phyloP scores from a whole-genome alignment of 2,329 filamentous ascomycete genomes.

The Pseudocercospora crystallina region DNA sequence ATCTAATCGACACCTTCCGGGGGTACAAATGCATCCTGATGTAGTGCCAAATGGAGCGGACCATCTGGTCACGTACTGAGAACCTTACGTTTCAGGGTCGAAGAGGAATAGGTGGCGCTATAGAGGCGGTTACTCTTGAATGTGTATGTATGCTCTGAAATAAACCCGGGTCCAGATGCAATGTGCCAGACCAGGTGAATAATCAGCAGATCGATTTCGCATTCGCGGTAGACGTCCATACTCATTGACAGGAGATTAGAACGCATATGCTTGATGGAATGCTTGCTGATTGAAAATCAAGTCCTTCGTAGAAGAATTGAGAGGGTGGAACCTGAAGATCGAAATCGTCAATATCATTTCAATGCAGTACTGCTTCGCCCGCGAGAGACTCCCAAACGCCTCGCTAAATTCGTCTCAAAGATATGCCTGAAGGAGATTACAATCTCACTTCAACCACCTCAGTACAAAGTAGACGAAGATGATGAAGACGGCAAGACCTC shows the following conservation, averaged over 20 bases:
- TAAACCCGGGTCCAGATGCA: neutral
- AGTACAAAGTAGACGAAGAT: constrained; percentile 88
- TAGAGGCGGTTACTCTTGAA: neutral
- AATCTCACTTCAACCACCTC: constrained; percentile 70
- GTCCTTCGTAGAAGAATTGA: neutral
- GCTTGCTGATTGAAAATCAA: no score
- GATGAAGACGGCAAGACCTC: constrained; percentile 81
- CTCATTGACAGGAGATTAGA: constrained; percentile 11
- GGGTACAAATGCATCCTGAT: no score
- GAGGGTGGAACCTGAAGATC: neutral
- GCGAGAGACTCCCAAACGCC: constrained; percentile 10
- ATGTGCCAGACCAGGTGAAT: constrained; percentile 1
- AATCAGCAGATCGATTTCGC: constrained; percentile 11
- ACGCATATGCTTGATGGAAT: constrained; percentile 21
- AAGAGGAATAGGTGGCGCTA: no score
- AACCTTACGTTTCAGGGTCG: no score
- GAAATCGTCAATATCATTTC: constrained; percentile 6
- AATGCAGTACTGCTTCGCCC: constrained; percentile 1
- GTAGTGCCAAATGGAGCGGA: no score
- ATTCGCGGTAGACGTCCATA: constrained; percentile 15
- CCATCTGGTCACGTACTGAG: no score
- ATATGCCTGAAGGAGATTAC: neutral
- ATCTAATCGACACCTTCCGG: no score
- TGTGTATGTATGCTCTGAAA: constrained; percentile 7
- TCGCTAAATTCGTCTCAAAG: constrained; percentile 11